Evolutionary conservation across 306 rosid species (phyloP).

Genomic region (Casuarina glauca): DNA sequence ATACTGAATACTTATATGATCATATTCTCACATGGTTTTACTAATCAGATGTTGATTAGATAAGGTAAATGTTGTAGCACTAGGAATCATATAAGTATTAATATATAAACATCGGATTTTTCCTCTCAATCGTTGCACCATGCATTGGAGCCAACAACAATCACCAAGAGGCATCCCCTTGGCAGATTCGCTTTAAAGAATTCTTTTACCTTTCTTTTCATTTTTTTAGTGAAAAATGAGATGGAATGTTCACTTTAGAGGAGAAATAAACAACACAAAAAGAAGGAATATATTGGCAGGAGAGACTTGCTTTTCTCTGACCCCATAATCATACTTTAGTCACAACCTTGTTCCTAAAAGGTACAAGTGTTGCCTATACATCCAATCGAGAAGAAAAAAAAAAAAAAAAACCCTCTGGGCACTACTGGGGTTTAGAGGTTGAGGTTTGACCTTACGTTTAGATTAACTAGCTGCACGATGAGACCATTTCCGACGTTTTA

Average conservation of each 20-base stretch:
- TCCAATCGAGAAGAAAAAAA: conserved; percentile 9
- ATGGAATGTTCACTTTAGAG: conserved; percentile 9
- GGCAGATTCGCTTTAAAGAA: background rate
- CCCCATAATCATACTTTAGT: conserved; percentile 27
- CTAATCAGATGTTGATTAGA: too few relatives aligned
- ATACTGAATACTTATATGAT: too few relatives aligned
- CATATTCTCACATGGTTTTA: too few relatives aligned
- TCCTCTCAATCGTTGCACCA: too few relatives aligned
- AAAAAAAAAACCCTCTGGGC: conserved; percentile 12
- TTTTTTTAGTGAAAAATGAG: background rate
- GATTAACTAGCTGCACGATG: conserved; percentile 40
- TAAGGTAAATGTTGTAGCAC: too few relatives aligned
- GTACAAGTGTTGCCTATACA: conserved; percentile 41
- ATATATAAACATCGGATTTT: too few relatives aligned
- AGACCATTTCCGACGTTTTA: conserved; percentile 14
- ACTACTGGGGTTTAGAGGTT: conserved; percentile 17
- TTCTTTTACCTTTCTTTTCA: background rate
- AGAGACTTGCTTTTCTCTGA: conserved; percentile 10
- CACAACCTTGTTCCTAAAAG: conserved; percentile 20
- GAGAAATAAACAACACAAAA: background rate
- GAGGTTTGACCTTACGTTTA: conserved; percentile 38
- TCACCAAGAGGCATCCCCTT: background rate
- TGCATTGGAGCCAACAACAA: background rate
- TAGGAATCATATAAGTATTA: too few relatives aligned
- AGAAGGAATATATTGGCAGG: background rate